phyloP scores from a whole-genome alignment of 192 early-diverging fungal species.

The Geranomyces variabilis region DNA sequence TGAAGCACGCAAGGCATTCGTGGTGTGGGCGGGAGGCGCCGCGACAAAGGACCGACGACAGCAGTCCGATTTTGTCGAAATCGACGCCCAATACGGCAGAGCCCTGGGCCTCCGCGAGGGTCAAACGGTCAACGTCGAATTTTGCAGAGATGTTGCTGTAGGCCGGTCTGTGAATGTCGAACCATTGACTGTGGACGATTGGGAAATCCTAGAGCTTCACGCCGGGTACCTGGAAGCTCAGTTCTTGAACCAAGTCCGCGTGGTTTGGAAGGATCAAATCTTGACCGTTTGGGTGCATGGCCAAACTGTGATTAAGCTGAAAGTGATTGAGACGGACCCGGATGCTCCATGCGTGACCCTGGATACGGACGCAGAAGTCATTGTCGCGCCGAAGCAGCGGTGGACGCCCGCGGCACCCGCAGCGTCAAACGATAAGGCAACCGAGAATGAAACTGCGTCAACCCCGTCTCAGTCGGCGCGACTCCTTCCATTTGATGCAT shows the following conservation, averaged over 20 bases:
- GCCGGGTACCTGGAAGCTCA: constrained; percentile 52
- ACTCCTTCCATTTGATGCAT: constrained; percentile 20
- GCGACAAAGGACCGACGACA: neutral
- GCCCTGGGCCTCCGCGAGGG: constrained; percentile 30
- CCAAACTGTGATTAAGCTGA: constrained; percentile 36
- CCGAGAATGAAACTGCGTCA: neutral
- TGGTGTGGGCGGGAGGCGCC: constrained; percentile 70
- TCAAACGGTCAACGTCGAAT: constrained; percentile 29
- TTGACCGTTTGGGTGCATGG: constrained; percentile 48
- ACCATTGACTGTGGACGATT: constrained; percentile 51
- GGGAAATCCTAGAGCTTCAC: constrained; percentile 58
- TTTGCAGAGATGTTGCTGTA: constrained; percentile 19
- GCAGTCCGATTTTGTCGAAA: constrained; percentile 22
- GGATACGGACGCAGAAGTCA: constrained; percentile 46
- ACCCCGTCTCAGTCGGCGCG: neutral
- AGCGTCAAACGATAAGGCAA: neutral
- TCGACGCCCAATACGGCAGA: constrained; percentile 31
- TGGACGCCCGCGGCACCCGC: neutral
- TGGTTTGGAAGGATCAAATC: constrained; percentile 38
- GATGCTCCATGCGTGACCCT: constrained; percentile 35
- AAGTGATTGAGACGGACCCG: constrained; percentile 42
- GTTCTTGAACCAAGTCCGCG: constrained; percentile 50
- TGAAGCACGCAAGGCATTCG: constrained; percentile 48
- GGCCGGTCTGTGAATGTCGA: constrained; percentile 46
- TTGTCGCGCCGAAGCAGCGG: constrained; percentile 49